Base-by-base conservation (phyloP, 106 monocot genomes). In the Dendrobium officinale region DNA sequence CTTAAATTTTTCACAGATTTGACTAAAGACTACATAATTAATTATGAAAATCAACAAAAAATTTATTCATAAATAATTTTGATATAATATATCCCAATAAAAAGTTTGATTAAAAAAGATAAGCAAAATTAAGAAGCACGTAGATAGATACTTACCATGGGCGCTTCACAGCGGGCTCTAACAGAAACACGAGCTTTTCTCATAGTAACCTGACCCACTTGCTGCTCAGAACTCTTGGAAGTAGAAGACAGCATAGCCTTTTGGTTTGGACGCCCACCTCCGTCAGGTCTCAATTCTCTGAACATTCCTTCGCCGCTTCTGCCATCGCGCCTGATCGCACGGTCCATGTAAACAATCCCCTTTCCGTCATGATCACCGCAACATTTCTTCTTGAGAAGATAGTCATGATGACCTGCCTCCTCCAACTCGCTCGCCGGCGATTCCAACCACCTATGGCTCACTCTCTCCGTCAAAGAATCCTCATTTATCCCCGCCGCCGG, bases 121-220 rank as follows among this genome's bases (percentile, higher is more conserved):
- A 48, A 48, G 11, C 48, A 48, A 11, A 11, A 11, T 11, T 48
- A 1, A 48, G 48, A 11, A 11, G 11, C 9, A 11, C 9, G 0
- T 51, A 13, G 13, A 13, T 13, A 9, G 6, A 44, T 54, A 40
- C 24, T 67, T 82, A 97, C 96, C 92, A 94, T 92, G 54, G 93
- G 92, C 2, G 94, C 92, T 77, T 97, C 96, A 0, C 92, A 97
- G 10, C 94, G 90, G 4, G 96, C 94, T 10, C 94, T 92, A 44
- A 97, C 96, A 0, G 94, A 94, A 15, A 97, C 96, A 1, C 96
- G 92, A 47, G 90, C 92, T 77, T 97, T 97, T 77, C 92, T 89
- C 93, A 97, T 90, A 80, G 87, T 92, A 41, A 94, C 89, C 33
- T 94, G 91, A 17, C 89, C 92, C 33, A 86, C 80, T 55, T 92